phyloP scores from a whole-genome alignment of 2,329 filamentous ascomycete species.

The Polytolypa hystricis region DNA sequence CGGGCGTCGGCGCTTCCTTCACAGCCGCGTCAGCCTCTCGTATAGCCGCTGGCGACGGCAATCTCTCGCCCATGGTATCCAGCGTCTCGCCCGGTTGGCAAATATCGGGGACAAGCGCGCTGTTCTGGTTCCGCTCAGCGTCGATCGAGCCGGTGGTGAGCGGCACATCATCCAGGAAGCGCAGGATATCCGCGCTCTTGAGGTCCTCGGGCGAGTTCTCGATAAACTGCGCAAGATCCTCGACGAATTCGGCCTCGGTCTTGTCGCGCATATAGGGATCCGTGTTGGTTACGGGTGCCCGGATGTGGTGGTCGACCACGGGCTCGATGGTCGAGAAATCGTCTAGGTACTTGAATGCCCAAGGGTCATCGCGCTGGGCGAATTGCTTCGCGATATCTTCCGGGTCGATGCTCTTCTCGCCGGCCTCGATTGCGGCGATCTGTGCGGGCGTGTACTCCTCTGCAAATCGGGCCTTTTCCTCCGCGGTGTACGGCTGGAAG shows the following conservation, averaged over 20 bases:
- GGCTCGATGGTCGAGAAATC: slow-evolving; percentile 70
- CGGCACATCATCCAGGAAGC: slow-evolving; percentile 36
- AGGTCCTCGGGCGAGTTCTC: slow-evolving; percentile 41
- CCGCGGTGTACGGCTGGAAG: slow-evolving; percentile 51
- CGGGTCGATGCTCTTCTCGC: slow-evolving; percentile 63
- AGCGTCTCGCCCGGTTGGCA: slow-evolving; percentile 34
- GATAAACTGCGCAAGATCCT: slow-evolving; percentile 41
- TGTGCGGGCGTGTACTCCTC: slow-evolving; percentile 70
- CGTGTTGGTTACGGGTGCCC: slow-evolving; percentile 39
- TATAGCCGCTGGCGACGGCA: not conserved
- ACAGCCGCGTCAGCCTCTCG: slow-evolving; percentile 19
- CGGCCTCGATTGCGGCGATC: slow-evolving; percentile 68
- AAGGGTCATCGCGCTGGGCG: slow-evolving; percentile 58
- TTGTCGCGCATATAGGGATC: slow-evolving; percentile 51
- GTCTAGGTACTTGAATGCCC: slow-evolving; percentile 65
- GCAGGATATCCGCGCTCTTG: slow-evolving; percentile 31
- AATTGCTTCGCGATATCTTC: slow-evolving; percentile 66
- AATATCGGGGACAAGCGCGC: slow-evolving; percentile 40
- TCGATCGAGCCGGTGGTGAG: slow-evolving; percentile 41
- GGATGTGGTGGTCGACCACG: slow-evolving; percentile 59
- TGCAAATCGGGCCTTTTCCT: slow-evolving; percentile 52
- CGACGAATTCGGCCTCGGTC: slow-evolving; percentile 48
- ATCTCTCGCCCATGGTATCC: slow-evolving; percentile 10
- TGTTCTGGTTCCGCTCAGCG: slow-evolving; percentile 39
- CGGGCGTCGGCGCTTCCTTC: slow-evolving; percentile 11